These are phyloP conservation scores for Pluteus cervinus DNA, from an alignment of 768 basidiomycete genomes.

Conservation along the genomic window DNA sequence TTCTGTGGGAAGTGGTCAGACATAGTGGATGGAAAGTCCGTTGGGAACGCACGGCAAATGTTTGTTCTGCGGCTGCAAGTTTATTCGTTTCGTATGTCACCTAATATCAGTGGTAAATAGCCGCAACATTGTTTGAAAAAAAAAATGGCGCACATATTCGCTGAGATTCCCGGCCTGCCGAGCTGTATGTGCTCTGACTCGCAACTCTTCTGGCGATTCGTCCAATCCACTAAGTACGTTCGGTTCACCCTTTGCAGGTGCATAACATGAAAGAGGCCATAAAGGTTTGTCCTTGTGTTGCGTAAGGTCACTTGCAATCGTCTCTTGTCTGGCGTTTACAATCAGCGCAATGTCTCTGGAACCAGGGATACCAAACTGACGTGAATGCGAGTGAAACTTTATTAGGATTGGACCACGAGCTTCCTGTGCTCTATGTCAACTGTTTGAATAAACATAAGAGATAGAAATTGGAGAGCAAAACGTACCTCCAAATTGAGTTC, in stretches of 20 bases:
- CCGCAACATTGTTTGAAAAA: not conserved
- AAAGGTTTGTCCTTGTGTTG: slow-evolving; percentile 57
- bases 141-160: slow-evolving; percentile 58
- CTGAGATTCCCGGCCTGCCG: slow-evolving; percentile 44
- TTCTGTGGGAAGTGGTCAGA: slow-evolving; percentile 28
- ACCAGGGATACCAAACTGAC: slow-evolving; percentile 19
- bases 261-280: slow-evolving; percentile 80
- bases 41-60: slow-evolving; percentile 27
- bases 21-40: not conserved
- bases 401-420: slow-evolving; percentile 31
- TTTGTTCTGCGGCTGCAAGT: slow-evolving; percentile 47
- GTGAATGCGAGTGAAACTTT: slow-evolving; percentile 29
- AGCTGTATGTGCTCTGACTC: slow-evolving; percentile 56
- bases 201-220: slow-evolving; percentile 73
- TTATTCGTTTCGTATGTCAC: slow-evolving; percentile 50
- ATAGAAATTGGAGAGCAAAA: slow-evolving; percentile 14
- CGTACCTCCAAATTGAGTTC: slow-evolving; percentile 47
- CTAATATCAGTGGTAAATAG: slow-evolving; percentile 13
- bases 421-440: slow-evolving; percentile 20
- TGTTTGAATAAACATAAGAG: slow-evolving; percentile 4
- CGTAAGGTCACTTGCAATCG: slow-evolving; percentile 59
- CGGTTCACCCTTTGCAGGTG: slow-evolving; percentile 68
- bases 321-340: slow-evolving; percentile 55
- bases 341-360: slow-evolving; percentile 4
- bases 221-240: slow-evolving; percentile 62